Evolutionary conservation across 768 basidiomycete genomes (phyloP), one percentile per base, ranked within the genome.

Genomic region (Paxillus involutus): DNA sequence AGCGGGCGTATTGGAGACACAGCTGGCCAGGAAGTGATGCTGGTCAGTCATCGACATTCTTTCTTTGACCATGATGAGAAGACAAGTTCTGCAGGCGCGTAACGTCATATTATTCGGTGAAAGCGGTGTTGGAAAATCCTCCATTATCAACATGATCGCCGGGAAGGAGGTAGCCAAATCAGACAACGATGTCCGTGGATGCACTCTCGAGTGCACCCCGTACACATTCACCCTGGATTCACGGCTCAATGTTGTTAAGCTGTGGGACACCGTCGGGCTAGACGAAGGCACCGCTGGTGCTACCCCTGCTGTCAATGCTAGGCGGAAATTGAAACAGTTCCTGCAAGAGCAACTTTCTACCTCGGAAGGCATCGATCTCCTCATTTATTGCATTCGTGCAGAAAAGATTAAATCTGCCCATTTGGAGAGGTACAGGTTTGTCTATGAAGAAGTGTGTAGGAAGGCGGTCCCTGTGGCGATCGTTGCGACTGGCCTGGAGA

Each of bases 51-150:
- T 26, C 4, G 26, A 3, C 26, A 26, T 26, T 26, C 26, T 26
- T 26, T 6, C 5, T 26, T 26, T 26, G 26, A 26, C 26, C 26
- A 26, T 26, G 26, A 3, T 26, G 26, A 3, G 26, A 19, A 55
- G 39, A 9, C 47, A 17, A 16, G 7, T 35, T 47, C 17, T 13
- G 30, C 52, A 63, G 49, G 21, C 49, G 24, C 63, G 59, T 39
- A 78, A 74, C 48, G 44, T 76, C 14, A 63, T 77, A 33, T 19
- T 78, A 3, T 75, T 77, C 30, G 62, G 64, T 49, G 62, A 66
- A 58, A 60, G 63, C 37, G 61, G 65, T 44, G 65, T 73, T 47
- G 71, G 72, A 16, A 77, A 78, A 60, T 77, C 75, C 21, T 74
- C 73, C 14, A 58, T 75, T 49, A 63, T 77, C 52, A 78, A 77